phyloP scores from a whole-genome alignment of 73 alveolate genomes.

The Symbiodinium pilosum region DNA sequence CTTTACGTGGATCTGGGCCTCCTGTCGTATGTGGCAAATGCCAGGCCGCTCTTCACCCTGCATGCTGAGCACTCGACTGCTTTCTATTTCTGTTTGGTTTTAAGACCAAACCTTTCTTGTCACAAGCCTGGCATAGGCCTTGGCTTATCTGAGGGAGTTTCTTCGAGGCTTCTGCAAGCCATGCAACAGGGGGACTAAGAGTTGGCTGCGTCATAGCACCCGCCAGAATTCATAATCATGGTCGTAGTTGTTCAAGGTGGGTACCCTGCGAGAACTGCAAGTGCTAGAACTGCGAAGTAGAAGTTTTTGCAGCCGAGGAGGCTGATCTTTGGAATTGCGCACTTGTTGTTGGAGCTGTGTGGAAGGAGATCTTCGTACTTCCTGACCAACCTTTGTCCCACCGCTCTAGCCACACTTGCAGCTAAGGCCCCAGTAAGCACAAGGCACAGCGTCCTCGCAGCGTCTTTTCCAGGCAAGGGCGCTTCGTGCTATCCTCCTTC shows the following conservation, averaged over 20 bases:
- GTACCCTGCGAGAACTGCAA: too few relatives aligned
- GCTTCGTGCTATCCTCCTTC: too few relatives aligned
- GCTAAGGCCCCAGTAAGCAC: too few relatives aligned
- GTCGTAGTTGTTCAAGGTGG: too few relatives aligned
- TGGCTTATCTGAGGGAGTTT: neutral
- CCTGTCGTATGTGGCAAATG: neutral
- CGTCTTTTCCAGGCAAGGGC: neutral
- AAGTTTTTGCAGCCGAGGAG: neutral
- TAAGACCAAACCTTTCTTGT: neutral
- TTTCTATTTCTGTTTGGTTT: neutral
- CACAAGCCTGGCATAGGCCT: neutral
- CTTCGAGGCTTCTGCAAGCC: neutral
- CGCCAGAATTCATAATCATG: too few relatives aligned
- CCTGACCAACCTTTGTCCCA: neutral
- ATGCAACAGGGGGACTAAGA: neutral
- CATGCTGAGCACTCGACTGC: neutral
- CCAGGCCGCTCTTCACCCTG: neutral
- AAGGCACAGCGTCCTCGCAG: too few relatives aligned
- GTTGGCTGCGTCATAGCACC: neutral
- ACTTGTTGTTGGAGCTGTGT: neutral
- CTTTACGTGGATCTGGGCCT: neutral
- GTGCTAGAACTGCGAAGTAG: neutral
- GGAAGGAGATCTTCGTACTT: neutral
- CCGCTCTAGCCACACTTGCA: too few relatives aligned
- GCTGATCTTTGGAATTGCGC: neutral